A percentile compares a stretch with the other conserved stretches of the same genome.
Conservation (phyloP, 2,329 filamentous ascomycete species). For the Mollisia scopiformis region DNA sequence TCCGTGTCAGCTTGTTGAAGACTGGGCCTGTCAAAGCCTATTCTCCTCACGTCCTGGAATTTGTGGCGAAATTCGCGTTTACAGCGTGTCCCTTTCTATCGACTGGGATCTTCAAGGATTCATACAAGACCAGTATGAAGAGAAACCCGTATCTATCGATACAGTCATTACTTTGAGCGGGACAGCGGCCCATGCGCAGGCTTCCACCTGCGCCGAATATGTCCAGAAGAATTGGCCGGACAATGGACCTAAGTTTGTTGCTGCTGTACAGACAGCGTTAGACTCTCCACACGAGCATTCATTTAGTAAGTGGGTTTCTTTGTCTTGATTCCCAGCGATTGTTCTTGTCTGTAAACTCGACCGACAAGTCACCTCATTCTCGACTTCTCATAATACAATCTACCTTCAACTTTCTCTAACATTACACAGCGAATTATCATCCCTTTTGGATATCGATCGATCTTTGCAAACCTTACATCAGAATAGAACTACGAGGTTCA, state of each 20-base stretch:
- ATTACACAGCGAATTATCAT: not conserved
- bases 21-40: not conserved
- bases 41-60: not conserved
- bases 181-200: not conserved
- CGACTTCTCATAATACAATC: too few species aligned
- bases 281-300: not conserved
- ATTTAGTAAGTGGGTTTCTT: not conserved
- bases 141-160: not conserved
- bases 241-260: not conserved
- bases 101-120: not conserved
- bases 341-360: too few species aligned
- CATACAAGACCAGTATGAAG: not conserved
- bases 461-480: not conserved
- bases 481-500: not conserved
- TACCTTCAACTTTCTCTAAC: too few species aligned
- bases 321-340: not conserved
- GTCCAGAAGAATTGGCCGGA: not conserved
- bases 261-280: not conserved
- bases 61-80: not conserved
- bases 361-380: too few species aligned
- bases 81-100: not conserved
- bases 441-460: not conserved
- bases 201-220: not conserved
- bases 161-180: not conserved
- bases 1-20: not conserved